Base-by-base conservation (phyloP, 1,139 yeast species). In the Taphrina flavorubra region DNA sequence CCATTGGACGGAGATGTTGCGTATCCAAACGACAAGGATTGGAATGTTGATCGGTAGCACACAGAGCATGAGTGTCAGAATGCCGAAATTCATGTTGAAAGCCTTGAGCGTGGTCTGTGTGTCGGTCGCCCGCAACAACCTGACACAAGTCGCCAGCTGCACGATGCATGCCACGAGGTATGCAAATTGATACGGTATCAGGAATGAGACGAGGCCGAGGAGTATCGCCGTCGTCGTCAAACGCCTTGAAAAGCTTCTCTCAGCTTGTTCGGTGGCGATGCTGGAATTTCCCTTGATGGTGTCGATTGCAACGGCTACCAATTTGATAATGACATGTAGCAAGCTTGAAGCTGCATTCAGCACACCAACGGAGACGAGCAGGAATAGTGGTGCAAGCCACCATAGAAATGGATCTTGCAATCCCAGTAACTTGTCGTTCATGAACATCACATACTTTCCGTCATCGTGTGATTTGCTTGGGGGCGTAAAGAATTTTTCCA, bases 181-280 rank as follows among this genome's bases (percentile, higher is more conserved):
- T 0, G 90, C 92, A 75, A 90, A 83, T 76, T 91, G 97, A 75
- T 87, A 91, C 0, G 97, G 97, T 36, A 90, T 79, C 75, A 86
- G 87, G 49, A 86, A 77, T 39, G 87, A 80, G 5, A 89, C 88
- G 34, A 81, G 75, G 0, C 77, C 69, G 14, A 82, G 69, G 37
- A 87, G 72, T 0, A 83, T 34, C 1, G 81, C 66, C 0, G 82
- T 77, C 2, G 72, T 71, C 14, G 73, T 40, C 40, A 72, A 13
- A 18, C 74, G 69, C 20, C 71, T 51, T 18, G 68, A 68, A 11
- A 70, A 49, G 51, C 49, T 51, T 18, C 60, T 55, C 34, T 20
- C 62, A n/a, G 53, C 53, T n/a, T 42, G 59, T n/a, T 51, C 49
- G 34, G 40, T 53, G 25, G 51, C 39, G 10, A 40, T 31, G 18